Conservation (phyloP, 2,329 filamentous ascomycete genomes). For the Aspergillus melleus region DNA sequence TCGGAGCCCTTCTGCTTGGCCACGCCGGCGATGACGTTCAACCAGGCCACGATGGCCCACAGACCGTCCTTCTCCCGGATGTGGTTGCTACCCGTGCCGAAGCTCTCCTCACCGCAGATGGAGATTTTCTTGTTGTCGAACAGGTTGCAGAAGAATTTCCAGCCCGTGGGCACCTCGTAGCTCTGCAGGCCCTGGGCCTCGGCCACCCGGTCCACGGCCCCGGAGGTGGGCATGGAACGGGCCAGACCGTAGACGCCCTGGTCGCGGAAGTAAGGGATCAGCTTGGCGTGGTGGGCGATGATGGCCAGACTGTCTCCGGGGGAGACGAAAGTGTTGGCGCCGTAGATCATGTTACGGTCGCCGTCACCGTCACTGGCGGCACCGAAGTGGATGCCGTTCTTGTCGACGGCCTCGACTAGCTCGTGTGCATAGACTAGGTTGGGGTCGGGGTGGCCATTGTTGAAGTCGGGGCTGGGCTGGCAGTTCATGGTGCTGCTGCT, state of each 20-base stretch:
- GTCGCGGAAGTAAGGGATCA: slow-evolving; percentile 98
- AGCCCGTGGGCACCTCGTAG: slow-evolving; percentile 97
- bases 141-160: slow-evolving; percentile 98
- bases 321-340: slow-evolving; percentile 92
- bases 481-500: slow-evolving; percentile 84
- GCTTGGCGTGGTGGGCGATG: slow-evolving; percentile 92
- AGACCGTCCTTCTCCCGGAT: slow-evolving; percentile 99
- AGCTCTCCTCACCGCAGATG: slow-evolving; percentile 97
- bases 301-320: slow-evolving; percentile 97
- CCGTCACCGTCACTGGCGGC: slow-evolving; percentile 96
- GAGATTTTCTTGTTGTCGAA: slow-evolving; percentile 95
- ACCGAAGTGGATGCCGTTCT: slow-evolving; percentile 88
- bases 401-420: slow-evolving; percentile 89
- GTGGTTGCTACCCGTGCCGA: slow-evolving; percentile 97
- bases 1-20: slow-evolving; percentile 76
- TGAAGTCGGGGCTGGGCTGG: slow-evolving; percentile 88
- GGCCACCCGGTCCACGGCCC: slow-evolving; percentile 91
- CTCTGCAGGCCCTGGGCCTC: slow-evolving; percentile 87
- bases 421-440: slow-evolving; percentile 97
- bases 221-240: slow-evolving; percentile 95
- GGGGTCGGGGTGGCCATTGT: slow-evolving; percentile 94
- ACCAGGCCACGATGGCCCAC: slow-evolving; percentile 95
- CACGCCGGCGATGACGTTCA: slow-evolving; percentile 96
- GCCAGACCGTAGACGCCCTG: slow-evolving; percentile 94
- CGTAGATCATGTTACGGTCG: slow-evolving; percentile 99